Conservation (phyloP, 495 filamentous ascomycete genomes). For the Trypethelium eluteriae region DNA sequence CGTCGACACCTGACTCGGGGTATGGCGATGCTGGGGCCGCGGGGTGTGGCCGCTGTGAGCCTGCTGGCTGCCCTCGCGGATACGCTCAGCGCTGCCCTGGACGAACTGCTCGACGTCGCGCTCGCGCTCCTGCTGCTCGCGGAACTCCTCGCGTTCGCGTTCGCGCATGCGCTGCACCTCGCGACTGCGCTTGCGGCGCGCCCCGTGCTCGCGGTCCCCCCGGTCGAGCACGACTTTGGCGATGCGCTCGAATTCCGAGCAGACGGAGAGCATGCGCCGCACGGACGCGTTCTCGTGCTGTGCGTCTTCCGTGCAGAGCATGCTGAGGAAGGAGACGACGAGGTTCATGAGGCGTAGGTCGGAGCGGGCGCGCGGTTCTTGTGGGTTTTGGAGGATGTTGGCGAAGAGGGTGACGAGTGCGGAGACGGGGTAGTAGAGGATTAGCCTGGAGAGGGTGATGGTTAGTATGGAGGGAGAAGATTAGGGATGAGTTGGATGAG, state of each 20-base stretch:
- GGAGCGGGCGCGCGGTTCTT: constrained; percentile 76
- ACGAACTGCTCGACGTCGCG: constrained; percentile 11
- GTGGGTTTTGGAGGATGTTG: constrained; percentile 93
- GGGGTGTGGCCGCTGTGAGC: not conserved
- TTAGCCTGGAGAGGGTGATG: constrained; percentile 53
- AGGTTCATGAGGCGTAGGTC: constrained; percentile 87
- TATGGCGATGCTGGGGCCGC: not conserved
- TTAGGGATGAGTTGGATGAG: not conserved
- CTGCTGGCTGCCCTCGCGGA: constrained; percentile 5
- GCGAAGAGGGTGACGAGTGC: constrained; percentile 92
- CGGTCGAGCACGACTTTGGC: constrained; percentile 87
- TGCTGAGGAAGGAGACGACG: constrained; percentile 82
- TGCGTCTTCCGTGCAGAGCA: constrained; percentile 65
- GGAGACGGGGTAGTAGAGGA: constrained; percentile 94
- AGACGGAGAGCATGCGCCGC: constrained; percentile 85
- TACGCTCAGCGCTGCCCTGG: constrained; percentile 5
- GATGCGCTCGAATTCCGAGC: constrained; percentile 91
- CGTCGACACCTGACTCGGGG: not conserved
- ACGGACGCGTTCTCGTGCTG: constrained; percentile 79
- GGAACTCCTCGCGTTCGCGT: constrained; percentile 25
- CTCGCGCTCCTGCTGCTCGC: constrained; percentile 10
- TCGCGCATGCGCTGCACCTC: constrained; percentile 43
- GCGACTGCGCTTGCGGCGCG: constrained; percentile 71
- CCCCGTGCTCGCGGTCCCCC: constrained; percentile 69
- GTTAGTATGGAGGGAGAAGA: constrained; percentile 3